A percentile compares a stretch with the other conserved stretches of the same genome.
Conservation (phyloP, 352 stramenopile species). For the Phytophthora sojae region DNA sequence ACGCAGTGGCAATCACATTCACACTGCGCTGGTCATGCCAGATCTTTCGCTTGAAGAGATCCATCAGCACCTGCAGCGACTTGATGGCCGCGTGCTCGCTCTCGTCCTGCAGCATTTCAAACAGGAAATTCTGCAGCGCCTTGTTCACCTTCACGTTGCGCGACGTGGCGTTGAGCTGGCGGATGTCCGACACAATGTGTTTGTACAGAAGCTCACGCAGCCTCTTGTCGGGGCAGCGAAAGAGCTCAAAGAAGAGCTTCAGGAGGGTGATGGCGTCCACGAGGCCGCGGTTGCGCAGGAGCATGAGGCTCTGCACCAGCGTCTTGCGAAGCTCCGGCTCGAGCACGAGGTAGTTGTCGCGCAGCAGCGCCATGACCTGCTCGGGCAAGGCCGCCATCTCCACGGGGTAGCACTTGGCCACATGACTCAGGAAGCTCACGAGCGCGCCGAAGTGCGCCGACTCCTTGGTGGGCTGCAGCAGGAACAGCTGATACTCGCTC, state of each 20-base stretch:
- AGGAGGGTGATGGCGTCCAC: conserved; percentile 93
- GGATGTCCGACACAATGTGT: conserved; percentile 97
- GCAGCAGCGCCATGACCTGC: conserved; percentile 95
- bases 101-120: conserved; percentile 94
- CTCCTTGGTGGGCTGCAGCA: conserved; percentile 92
- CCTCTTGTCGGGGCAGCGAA: conserved; percentile 96
- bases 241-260: conserved; percentile 97
- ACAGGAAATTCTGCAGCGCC: conserved; percentile 95
- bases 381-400: conserved; percentile 88
- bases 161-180: conserved; percentile 82
- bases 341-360: conserved; percentile 90
- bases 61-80: conserved; percentile 93
- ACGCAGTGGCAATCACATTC: conserved; percentile 96
- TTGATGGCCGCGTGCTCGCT: conserved; percentile 88
- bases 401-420: conserved; percentile 89
- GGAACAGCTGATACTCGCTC: conserved; percentile 96
- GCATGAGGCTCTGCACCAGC: conserved; percentile 96
- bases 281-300: conserved; percentile 96
- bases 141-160: conserved; percentile 98
- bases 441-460: conserved; percentile 95
- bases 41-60: conserved; percentile 97
- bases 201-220: conserved; percentile 95
- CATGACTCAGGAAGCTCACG: conserved; percentile 97
- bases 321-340: conserved; percentile 93
- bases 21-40: conserved; percentile 98